Evolutionary conservation across 257 asterid genomes (phyloP), one percentile per base, ranked within the genome.

Genomic region (Cordia subcordata): DNA sequence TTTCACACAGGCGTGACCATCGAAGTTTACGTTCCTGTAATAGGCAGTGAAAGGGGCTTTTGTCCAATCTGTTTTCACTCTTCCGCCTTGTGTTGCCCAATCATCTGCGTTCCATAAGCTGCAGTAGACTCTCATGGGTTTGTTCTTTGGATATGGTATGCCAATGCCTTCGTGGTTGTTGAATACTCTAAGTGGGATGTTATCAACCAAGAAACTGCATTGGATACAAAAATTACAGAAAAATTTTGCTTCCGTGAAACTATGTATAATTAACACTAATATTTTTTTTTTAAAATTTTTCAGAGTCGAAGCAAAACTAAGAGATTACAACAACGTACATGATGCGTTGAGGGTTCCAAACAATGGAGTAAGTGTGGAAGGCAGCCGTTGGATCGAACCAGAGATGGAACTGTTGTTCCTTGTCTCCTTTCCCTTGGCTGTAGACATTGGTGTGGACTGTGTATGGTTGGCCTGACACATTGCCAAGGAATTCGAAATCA

Each of bases 1-100:
- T n/a, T n/a, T n/a, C n/a, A 67, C 61, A 58, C 84, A 72, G 13
- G 68, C 76, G 38, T 50, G 9, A 22, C 81, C 74, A 53, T 58
- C 60, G 66, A 49, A 80, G 16, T 67, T 58, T n/a, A n/a, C n/a
- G n/a, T n/a, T n/a, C 35, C 62, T 69, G 0, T 53, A 64, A 0
- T 73, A 53, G 33, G 73, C 79, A 3, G 53, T 51, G 19, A 81
- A 81, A 5, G 86, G 86, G 33, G 79, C 79, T 10, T 38, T 52
- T 8, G 64, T 65, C 83, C 83, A 77, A 12, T 80, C 77, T 1
- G 83, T 77, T 60, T 80, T 80, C 1, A 77, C 72, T 4, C 42
- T 62, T 6, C 86, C 86, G 11, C 83, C 83, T 66, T 66, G 35
- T 4, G 86, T 76, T 0, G 82, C 86, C 86, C 86, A 72, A 20